These are phyloP conservation scores for Mycena vitilis DNA, from an alignment of 768 basidiomycete species.

Conservation along the genomic window DNA sequence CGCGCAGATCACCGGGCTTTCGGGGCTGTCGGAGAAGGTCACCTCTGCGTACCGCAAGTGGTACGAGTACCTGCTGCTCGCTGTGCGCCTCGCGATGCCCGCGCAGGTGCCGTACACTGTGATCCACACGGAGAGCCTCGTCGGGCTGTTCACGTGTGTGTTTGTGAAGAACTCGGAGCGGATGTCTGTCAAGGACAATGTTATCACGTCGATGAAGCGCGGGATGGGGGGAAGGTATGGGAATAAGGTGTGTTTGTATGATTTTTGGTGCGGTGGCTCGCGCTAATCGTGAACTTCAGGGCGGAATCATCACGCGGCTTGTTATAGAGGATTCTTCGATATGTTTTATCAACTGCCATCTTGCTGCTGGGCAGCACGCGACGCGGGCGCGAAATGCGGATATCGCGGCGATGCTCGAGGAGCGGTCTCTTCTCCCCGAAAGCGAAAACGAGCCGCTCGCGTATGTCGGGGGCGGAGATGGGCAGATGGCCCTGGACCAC, in stretches of 20 bases:
- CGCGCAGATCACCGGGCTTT: slow-evolving; percentile 47
- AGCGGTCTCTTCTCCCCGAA: slow-evolving; percentile 73
- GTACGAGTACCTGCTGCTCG: slow-evolving; percentile 82
- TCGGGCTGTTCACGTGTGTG: slow-evolving; percentile 85
- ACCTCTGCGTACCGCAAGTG: slow-evolving; percentile 89
- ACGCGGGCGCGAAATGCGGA: slow-evolving; percentile 88
- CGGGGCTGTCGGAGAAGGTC: slow-evolving; percentile 81
- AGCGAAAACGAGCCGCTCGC: slow-evolving; percentile 65
- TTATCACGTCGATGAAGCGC: slow-evolving; percentile 87
- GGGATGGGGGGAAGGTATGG: slow-evolving; percentile 95
- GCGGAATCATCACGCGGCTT: slow-evolving; percentile 90
- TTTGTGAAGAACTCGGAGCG: slow-evolving; percentile 81
- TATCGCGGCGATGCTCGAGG: slow-evolving; percentile 88
- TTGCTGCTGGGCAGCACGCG: slow-evolving; percentile 94
- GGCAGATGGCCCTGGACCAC: slow-evolving; percentile 93
- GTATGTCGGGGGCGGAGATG: slow-evolving; percentile 92
- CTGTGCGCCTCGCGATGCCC: slow-evolving; percentile 81
- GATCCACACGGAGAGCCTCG: slow-evolving; percentile 86
- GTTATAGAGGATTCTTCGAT: slow-evolving; percentile 92
- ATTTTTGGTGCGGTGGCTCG: slow-evolving; percentile 8
- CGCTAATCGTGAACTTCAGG: slow-evolving; percentile 55
- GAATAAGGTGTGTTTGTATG: slow-evolving; percentile 78
- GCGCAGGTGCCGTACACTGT: slow-evolving; percentile 81
- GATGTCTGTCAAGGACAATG: slow-evolving; percentile 68
- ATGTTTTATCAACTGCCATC: slow-evolving; percentile 96